Base-by-base conservation (phyloP, 805 yeast genomes). In the Yarrowia sp. region DNA sequence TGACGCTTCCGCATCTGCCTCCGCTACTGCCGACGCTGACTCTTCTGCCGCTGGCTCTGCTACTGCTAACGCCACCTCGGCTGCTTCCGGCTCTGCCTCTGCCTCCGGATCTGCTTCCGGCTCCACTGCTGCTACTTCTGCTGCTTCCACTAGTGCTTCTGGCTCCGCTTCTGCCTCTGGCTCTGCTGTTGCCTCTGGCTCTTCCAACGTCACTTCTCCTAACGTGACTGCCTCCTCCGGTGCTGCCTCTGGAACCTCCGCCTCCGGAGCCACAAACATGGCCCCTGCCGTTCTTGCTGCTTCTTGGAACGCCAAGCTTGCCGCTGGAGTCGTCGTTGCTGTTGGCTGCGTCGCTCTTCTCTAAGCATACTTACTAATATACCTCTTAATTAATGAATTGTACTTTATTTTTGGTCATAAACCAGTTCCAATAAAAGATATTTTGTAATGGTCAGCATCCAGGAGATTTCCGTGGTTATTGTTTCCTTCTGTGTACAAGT, bases 281-380 rank as follows among this genome's bases (percentile, higher is more conserved):
- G 63, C 63, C 5, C 63, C 46, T 5, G 63, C 3, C 2, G 15
- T 41, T 10, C 7, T 41, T 10, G 14, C 35, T 22, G 48, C 63
- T 38, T 41, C 63, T 2, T 56, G 41, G 48, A 56, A 56, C 48
- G 63, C 48, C 63, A 41, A 41, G 40, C 63, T 56, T 22, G 63
- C 63, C 15, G 63, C 48, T 26, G 63, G 63, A 12, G 48, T 56
- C 5, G 40, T 56, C 35, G 14, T 56, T 22, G 48, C 40, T 11
- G 63, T 48, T 9, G 63, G 63, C 16, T 15, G 11, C 11, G 63
- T 32, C 48, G 46, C 32, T 26, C 63, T 56, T n/a, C 63, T 56
- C 26, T 56, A 56, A 38, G 32, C 59, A 19, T 36, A 40, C 19
- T 52, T 7, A 36, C 58, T 36, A 52, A 52, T 35, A 12, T 53